Evolutionary conservation across 768 basidiomycete species (phyloP).

Genomic region (Suillus sp.): DNA sequence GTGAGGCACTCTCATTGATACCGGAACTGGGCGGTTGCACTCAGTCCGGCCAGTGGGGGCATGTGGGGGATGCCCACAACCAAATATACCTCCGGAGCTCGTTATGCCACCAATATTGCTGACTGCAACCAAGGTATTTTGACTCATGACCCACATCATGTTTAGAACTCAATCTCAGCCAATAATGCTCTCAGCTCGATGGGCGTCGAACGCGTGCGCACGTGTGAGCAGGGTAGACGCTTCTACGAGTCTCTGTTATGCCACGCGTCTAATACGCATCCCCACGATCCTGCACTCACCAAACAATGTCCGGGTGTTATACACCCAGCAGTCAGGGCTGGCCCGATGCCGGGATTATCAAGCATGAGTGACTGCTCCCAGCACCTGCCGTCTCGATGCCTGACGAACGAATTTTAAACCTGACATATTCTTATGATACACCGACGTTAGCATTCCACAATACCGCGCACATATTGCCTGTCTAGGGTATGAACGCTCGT

Average conservation of each 20-base stretch:
- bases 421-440: background rate
- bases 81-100: background rate
- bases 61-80: background rate
- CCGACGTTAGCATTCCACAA: background rate
- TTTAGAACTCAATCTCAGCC: background rate
- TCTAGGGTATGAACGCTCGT: constrained; percentile 26
- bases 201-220: background rate
- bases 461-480: constrained; percentile 14
- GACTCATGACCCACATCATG: background rate
- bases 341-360: background rate
- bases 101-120: background rate
- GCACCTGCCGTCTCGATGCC: background rate
- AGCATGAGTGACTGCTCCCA: background rate
- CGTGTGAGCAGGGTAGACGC: background rate
- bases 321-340: background rate
- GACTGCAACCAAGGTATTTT: background rate
- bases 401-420: background rate
- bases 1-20: background rate
- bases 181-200: background rate
- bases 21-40: background rate
- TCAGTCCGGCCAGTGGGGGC: background rate
- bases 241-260: background rate
- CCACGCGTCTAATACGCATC: background rate
- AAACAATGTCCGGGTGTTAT: background rate
- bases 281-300: constrained; percentile 1